These are phyloP conservation scores for Austroboletus eburneus DNA, from an alignment of 768 basidiomycete species.

Conservation along the genomic window DNA sequence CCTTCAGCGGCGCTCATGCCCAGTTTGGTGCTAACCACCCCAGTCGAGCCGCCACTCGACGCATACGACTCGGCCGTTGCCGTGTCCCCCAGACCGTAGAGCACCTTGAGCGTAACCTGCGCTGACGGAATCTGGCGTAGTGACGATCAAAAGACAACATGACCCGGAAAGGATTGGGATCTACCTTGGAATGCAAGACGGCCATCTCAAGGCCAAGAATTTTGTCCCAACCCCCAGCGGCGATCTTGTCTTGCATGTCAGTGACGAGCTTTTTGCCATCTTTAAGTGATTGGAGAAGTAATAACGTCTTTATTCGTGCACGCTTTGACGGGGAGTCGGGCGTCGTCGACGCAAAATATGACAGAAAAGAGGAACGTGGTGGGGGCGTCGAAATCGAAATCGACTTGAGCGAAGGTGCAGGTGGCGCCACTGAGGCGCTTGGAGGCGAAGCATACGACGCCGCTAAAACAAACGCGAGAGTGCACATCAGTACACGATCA, in stretches of 20 bases:
- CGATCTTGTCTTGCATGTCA: slow-evolving; percentile 20
- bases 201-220: slow-evolving; percentile 70
- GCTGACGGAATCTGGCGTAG: slow-evolving; percentile 6
- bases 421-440: slow-evolving; percentile 4
- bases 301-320: slow-evolving; percentile 64
- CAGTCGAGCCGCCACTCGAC: slow-evolving; percentile 60
- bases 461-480: slow-evolving; percentile 30
- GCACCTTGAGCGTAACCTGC: slow-evolving; percentile 51
- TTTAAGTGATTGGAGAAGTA: slow-evolving; percentile 59
- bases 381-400: slow-evolving; percentile 8
- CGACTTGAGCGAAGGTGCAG: slow-evolving; percentile 9
- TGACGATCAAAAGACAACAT: slow-evolving; percentile 1
- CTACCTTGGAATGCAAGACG: slow-evolving; percentile 74
- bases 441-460: slow-evolving; percentile 47
- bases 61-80: slow-evolving; percentile 85
- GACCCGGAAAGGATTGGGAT: no score
- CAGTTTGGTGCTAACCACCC: slow-evolving; percentile 57
- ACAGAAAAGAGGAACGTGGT: slow-evolving; percentile 34
- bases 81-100: slow-evolving; percentile 68
- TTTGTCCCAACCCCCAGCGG: slow-evolving; percentile 34
- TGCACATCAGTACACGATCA: neutral
- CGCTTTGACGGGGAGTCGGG: slow-evolving; percentile 75
- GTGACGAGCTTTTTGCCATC: slow-evolving; percentile 15
- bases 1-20: slow-evolving; percentile 52
- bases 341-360: slow-evolving; percentile 80